Base-by-base conservation (phyloP, 257 asterid genomes). In the Solanum peruvianum region DNA sequence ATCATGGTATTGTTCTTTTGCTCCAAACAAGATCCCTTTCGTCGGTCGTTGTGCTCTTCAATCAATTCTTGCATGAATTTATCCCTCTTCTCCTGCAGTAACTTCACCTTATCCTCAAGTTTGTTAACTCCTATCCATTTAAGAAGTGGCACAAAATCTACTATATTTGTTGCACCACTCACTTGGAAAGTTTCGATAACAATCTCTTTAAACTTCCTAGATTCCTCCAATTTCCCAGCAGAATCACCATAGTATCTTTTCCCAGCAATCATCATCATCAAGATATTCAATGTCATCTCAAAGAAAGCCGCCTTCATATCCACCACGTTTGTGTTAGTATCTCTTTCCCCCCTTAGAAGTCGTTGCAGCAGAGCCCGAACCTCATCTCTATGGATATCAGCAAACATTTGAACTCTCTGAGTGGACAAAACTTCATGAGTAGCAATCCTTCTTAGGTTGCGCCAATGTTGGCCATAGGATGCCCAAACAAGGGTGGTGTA, bases 401-500 rank as follows among this genome's bases (percentile, higher is more conserved):
- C 13, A 5, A 86, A 77, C 80, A 81, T 84, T 27, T 87, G 92
- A 9, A 92, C 3, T 44, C 90, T 84, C 11, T n/a, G 82, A 1
- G 88, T 33, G 1, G 95, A 93, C 11, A 93, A 85, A 25, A 93
- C 66, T 9, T 93, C 92, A 27, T 85, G 18, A 5, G 90, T 85
- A 3, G 92, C 88, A 11, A 92, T 87, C 60, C 86, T 83, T 4
- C 92, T 86, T 23, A 90, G 87, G 14, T 91, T 91, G 47, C 95
- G 89, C 94, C 93, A 93, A 82, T 90, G 91, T 6, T 89, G 75
- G 20, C 94, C 95, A 44, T 93, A 93, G 0, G 95, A 82, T 8
- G 90, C 62, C 96, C 94, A 93, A 3, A 92, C 87, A 2, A 96
- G 88, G 87, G 93, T 92, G 21, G 98, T 94, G 76, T 92, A 96